Conservation (phyloP, 176 grass and related monocot species). For the Alopecurus myosuroides region DNA sequence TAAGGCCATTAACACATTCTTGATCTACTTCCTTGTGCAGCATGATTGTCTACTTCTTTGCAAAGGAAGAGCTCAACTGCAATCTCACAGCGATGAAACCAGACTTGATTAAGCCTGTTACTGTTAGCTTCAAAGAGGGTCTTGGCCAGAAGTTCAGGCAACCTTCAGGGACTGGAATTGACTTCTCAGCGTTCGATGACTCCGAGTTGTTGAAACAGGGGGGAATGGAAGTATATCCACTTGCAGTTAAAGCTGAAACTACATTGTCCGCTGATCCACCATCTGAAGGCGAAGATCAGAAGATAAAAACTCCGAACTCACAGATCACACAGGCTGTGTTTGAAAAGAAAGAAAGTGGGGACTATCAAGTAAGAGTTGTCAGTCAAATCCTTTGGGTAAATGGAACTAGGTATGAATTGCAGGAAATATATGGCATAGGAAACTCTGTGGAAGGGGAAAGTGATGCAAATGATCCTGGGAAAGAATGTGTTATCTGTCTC, state of each 20-base stretch:
- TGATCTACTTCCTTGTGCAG: slow-evolving; percentile 55
- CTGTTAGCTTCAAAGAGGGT: slow-evolving; percentile 78
- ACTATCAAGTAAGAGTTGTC: slow-evolving; percentile 66
- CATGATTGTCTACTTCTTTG: slow-evolving; percentile 90
- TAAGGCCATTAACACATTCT: slow-evolving; percentile 20
- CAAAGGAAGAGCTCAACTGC: slow-evolving; percentile 80
- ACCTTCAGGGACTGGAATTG: slow-evolving; percentile 86
- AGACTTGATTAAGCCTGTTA: slow-evolving; percentile 67
- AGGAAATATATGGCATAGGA: slow-evolving; percentile 98
- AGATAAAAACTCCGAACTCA: slow-evolving; percentile 56
- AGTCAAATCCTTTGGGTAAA: slow-evolving; percentile 97
- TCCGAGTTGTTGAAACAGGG: slow-evolving; percentile 62
- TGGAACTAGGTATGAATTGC: slow-evolving; percentile 76
- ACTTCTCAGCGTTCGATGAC: slow-evolving; percentile 72
- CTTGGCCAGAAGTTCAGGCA: slow-evolving; percentile 93
- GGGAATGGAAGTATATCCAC: slow-evolving; percentile 69
- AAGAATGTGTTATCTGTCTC: slow-evolving; percentile 98
- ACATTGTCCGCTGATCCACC: slow-evolving; percentile 35
- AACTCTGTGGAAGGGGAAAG: slow-evolving; percentile 79
- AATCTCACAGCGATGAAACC: slow-evolving; percentile 60
- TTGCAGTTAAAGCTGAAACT: slow-evolving; percentile 94
- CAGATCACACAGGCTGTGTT: slow-evolving; percentile 95
- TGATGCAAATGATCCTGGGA: slow-evolving; percentile 91
- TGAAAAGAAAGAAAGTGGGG: slow-evolving; percentile 86
- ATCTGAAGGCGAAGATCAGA: slow-evolving; percentile 50